Conservation (phyloP, 2,329 filamentous ascomycete genomes). For the Escovopsis sp. region DNA sequence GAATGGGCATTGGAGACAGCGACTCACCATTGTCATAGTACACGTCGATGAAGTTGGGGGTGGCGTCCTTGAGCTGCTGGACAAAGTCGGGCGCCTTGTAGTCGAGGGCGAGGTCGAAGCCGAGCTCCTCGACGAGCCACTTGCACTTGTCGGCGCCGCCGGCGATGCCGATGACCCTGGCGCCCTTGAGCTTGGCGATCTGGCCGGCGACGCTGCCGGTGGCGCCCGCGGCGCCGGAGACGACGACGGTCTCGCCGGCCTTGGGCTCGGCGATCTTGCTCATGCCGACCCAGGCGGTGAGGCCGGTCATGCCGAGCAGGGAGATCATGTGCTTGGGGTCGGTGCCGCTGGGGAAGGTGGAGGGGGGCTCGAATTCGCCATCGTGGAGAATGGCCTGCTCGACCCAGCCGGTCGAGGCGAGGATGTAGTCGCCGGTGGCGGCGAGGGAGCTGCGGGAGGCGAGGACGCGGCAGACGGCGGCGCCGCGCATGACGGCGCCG, state of each 20-base stretch:
- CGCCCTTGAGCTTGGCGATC: slow-evolving; percentile 59
- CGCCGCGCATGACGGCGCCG: slow-evolving; percentile 53
- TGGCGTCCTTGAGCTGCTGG: slow-evolving; percentile 43
- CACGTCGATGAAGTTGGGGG: slow-evolving; percentile 45
- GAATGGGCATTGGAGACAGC: too few relatives aligned
- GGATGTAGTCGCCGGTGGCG: slow-evolving; percentile 42
- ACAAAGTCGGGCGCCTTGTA: slow-evolving; percentile 52
- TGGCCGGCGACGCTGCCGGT: slow-evolving; percentile 65
- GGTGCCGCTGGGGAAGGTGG: slow-evolving; percentile 24
- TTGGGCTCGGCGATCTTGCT: slow-evolving; percentile 51
- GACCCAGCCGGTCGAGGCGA: slow-evolving; percentile 44
- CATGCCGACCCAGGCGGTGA: slow-evolving; percentile 67
- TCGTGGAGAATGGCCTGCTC: slow-evolving; percentile 45
- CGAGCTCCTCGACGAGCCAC: slow-evolving; percentile 48
- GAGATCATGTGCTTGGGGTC: slow-evolving; percentile 44
- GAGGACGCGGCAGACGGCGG: slow-evolving; percentile 43
- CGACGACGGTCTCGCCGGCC: slow-evolving; percentile 58
- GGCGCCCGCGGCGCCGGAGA: slow-evolving; percentile 63
- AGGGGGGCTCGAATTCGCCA: slow-evolving; percentile 28
- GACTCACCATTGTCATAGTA: slow-evolving; percentile 50
- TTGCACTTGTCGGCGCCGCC: slow-evolving; percentile 51
- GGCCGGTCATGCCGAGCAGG: slow-evolving; percentile 48
- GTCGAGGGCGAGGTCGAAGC: slow-evolving; percentile 52
- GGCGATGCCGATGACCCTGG: slow-evolving; percentile 46
- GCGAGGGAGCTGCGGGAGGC: slow-evolving; percentile 41